Conservation (phyloP, 2,329 filamentous ascomycete species). For the Clarireedia homoeocarpa region DNA sequence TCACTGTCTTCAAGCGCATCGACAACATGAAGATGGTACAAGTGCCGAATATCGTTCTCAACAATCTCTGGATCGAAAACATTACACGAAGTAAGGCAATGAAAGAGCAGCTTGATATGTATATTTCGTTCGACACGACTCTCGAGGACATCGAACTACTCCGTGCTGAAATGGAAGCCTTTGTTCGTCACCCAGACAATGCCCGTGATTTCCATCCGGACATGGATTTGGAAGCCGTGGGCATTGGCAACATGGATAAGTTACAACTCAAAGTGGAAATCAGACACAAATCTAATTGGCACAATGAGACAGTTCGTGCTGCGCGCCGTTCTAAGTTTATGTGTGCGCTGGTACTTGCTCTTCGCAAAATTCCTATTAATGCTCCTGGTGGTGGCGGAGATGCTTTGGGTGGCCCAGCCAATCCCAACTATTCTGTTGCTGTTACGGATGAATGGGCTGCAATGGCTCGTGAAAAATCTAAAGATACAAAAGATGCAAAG, state of each 20-base stretch:
- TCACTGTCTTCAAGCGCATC: conserved; percentile 79
- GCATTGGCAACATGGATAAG: conserved; percentile 82
- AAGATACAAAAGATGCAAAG: conserved; percentile 52
- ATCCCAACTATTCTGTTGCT: conserved; percentile 74
- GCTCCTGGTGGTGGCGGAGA: conserved; percentile 67
- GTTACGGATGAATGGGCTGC: conserved; percentile 63
- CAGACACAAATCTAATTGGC: conserved; percentile 88
- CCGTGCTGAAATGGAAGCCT: conserved; percentile 74
- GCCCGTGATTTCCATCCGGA: conserved; percentile 85
- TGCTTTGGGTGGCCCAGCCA: conserved; percentile 55
- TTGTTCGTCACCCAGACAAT: conserved; percentile 79
- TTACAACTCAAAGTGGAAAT: conserved; percentile 76
- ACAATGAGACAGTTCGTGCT: conserved; percentile 75
- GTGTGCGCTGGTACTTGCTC: conserved; percentile 78
- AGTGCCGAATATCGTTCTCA: conserved; percentile 84
- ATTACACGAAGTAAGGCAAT: conserved; percentile 85
- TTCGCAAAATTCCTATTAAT: conserved; percentile 82
- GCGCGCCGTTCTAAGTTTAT: conserved; percentile 91
- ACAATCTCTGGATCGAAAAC: conserved; percentile 93
- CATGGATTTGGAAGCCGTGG: conserved; percentile 67
- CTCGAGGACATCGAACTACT: conserved; percentile 87
- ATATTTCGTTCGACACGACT: conserved; percentile 75
- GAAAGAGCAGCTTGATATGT: conserved; percentile 72
- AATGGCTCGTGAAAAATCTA: conserved; percentile 51
- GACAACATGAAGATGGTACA: conserved; percentile 70